Percentiles rank a stretch among this genome's conserved stretches.
Conservation (phyloP, 2,329 filamentous ascomycete species). For the Calonectria montana region DNA sequence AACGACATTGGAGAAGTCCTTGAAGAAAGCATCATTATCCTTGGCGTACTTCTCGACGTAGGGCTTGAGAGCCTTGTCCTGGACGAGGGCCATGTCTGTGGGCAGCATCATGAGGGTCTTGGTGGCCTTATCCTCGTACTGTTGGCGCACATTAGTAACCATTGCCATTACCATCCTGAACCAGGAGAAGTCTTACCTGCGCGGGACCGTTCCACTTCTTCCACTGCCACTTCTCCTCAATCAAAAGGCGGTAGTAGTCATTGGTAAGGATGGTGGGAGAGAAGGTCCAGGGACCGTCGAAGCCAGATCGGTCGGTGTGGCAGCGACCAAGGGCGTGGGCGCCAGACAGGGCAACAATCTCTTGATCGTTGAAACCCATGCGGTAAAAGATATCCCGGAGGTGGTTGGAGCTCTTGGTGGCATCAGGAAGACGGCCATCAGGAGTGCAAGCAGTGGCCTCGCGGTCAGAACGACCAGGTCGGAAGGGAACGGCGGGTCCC, state of each 20-base stretch:
- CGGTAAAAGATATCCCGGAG: constrained; percentile 92
- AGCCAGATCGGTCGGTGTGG: constrained; percentile 90
- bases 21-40: constrained; percentile 92
- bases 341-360: constrained; percentile 91
- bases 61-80: constrained; percentile 87
- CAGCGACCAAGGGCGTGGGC: constrained; percentile 91
- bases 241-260: constrained; percentile 89
- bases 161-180: neutral
- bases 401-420: constrained; percentile 80
- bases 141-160: constrained; percentile 21
- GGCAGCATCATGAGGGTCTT: constrained; percentile 98
- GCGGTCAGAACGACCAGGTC: constrained; percentile 84
- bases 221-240: constrained; percentile 93
- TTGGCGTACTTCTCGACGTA: constrained; percentile 90
- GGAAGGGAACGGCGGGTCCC: constrained; percentile 87
- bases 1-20: constrained; percentile 85
- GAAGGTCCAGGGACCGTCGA: constrained; percentile 91
- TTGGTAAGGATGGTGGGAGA: constrained; percentile 92
- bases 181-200: constrained; percentile 58
- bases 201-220: constrained; percentile 92
- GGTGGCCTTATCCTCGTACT: constrained; percentile 88
- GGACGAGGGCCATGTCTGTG: constrained; percentile 85
- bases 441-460: constrained; percentile 90
- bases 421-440: constrained; percentile 89
- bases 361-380: constrained; percentile 98